Percentiles rank a stretch among this genome's conserved stretches.
These are phyloP conservation scores for Rhodotorula taiwanensis DNA, from an alignment of 768 basidiomycete genomes.

Conservation along the genomic window DNA sequence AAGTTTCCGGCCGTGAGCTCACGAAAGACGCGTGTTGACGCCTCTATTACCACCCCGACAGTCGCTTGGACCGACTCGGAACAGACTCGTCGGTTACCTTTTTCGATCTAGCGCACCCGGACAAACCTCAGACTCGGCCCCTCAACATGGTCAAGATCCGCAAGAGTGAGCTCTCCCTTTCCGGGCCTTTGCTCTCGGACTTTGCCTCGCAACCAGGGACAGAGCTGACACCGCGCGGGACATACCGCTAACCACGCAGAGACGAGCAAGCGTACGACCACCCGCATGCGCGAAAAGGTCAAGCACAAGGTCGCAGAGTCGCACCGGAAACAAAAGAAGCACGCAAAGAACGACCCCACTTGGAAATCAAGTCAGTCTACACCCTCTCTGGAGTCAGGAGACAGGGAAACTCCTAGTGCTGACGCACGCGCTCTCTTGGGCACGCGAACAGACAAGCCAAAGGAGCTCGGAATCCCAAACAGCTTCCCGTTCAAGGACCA, in stretches of 20 bases:
- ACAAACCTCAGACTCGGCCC: background rate
- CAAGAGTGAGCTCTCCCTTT: slow-evolving; percentile 29
- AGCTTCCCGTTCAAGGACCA: slow-evolving; percentile 49
- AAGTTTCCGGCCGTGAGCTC: too few relatives aligned
- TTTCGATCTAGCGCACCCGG: too few relatives aligned
- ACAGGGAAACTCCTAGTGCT: background rate
- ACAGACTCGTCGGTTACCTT: background rate
- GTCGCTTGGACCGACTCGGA: too few relatives aligned
- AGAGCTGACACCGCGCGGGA: background rate
- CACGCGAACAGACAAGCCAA: slow-evolving; percentile 45
- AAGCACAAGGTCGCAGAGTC: slow-evolving; percentile 44
- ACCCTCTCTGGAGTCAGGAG: background rate
- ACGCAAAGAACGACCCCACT: slow-evolving; percentile 47
- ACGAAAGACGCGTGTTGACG: too few relatives aligned
- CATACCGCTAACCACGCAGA: slow-evolving; percentile 11
- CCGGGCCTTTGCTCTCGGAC: background rate
- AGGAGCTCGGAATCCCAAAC: slow-evolving; percentile 49
- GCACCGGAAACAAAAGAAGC: slow-evolving; percentile 46
- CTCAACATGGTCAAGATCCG: slow-evolving; percentile 38
- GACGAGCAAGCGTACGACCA: slow-evolving; percentile 29
- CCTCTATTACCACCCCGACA: too few relatives aligned
- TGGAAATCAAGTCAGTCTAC: slow-evolving; percentile 50
- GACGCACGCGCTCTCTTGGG: background rate
- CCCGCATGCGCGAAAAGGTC: slow-evolving; percentile 37
- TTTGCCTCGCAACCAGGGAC: background rate